A percentile compares a stretch with the other conserved stretches of the same genome.
Evolutionary conservation across 345 rosid species (phyloP).

Genomic region (Salix koriyanagi): DNA sequence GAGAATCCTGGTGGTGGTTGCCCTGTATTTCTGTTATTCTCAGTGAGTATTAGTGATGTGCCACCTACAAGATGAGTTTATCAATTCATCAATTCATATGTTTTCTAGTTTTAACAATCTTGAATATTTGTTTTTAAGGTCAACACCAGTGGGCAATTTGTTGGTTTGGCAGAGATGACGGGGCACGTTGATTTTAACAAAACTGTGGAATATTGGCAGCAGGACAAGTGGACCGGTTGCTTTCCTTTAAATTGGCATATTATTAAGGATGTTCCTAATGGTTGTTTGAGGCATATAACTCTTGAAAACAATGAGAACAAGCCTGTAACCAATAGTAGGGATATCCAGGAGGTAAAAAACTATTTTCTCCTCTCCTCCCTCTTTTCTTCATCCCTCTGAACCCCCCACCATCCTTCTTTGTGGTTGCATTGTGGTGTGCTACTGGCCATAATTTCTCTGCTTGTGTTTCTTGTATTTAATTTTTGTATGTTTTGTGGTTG

Average conservation of each 20-base stretch:
- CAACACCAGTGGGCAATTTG: slow-evolving; percentile 82
- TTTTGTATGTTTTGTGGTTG: background rate
- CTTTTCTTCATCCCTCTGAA: background rate
- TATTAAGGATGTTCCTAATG: slow-evolving; percentile 73
- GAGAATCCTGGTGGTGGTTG: slow-evolving; percentile 41
- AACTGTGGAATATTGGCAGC: slow-evolving; percentile 76
- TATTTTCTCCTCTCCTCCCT: background rate
- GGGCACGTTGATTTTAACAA: slow-evolving; percentile 67
- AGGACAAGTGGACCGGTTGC: slow-evolving; percentile 80
- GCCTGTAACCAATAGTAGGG: slow-evolving; percentile 80
- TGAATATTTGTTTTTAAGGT: slow-evolving; percentile 42
- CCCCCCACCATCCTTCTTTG: background rate
- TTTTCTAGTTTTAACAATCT: slow-evolving; percentile 4
- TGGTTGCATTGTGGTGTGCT: background rate
- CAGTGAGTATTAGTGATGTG: slow-evolving; percentile 40
- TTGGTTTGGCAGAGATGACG: slow-evolving; percentile 76
- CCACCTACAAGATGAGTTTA: background rate
- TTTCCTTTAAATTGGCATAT: slow-evolving; percentile 82
- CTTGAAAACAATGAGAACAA: slow-evolving; percentile 72
- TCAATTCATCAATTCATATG: background rate
- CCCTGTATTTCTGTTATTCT: slow-evolving; percentile 71
- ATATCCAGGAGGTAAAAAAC: slow-evolving; percentile 67
- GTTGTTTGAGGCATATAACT: slow-evolving; percentile 55
- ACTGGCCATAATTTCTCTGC: background rate
- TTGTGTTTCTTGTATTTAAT: background rate